Percentiles rank a stretch among this genome's conserved stretches.
phyloP scores from a whole-genome alignment of 768 basidiomycete genomes.

The Podaxis sp. region DNA sequence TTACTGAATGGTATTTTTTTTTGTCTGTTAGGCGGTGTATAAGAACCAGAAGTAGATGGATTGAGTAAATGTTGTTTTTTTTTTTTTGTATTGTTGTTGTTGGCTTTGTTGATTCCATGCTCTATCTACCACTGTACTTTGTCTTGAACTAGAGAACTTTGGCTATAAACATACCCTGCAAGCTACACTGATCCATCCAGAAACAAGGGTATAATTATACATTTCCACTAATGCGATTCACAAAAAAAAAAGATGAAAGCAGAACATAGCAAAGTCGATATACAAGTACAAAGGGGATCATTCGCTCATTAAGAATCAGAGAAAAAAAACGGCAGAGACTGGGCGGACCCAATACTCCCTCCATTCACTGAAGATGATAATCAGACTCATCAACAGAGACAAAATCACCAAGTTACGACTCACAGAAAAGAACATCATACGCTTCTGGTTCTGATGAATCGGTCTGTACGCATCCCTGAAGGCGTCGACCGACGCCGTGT shows the following conservation, averaged over 20 bases:
- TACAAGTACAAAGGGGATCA: not conserved
- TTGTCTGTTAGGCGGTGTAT: constrained; percentile 9
- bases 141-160: not conserved
- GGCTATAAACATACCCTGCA: not conserved
- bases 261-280: not conserved
- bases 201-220: too few species aligned
- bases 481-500: constrained; percentile 35
- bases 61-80: not conserved
- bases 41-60: constrained; percentile 1
- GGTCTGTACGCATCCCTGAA: constrained; percentile 51
- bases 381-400: not conserved
- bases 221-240: not conserved
- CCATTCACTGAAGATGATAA: too few species aligned
- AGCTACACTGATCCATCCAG: too few species aligned
- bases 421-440: constrained; percentile 38
- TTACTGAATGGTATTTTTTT: not conserved
- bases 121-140: not conserved
- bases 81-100: not conserved
- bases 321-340: not conserved
- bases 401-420: constrained; percentile 12
- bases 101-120: not conserved
- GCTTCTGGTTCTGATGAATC: constrained; percentile 26
- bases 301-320: not conserved
- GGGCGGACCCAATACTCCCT: not conserved
- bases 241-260: not conserved